Evolutionary conservation across 2,329 filamentous ascomycete species (phyloP).

Genomic region (Rhinocladiella similis): DNA sequence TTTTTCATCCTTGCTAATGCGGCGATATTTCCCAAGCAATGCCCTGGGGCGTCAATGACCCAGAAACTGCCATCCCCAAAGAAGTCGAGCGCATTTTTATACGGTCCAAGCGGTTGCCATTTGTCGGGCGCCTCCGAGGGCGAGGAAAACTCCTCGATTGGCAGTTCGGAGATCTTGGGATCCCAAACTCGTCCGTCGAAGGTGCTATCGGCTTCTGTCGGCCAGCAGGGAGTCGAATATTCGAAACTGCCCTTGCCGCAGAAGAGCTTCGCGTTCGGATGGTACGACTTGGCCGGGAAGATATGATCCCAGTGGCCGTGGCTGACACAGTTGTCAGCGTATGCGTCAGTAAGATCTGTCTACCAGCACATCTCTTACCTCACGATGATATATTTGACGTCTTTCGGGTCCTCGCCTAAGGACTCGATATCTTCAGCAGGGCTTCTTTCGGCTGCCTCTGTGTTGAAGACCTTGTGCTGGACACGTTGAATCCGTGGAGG

Average conservation of each 20-base stretch:
- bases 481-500: conserved; percentile 8
- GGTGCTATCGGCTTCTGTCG: background rate
- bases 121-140: background rate
- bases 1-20: background rate
- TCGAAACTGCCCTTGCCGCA: background rate
- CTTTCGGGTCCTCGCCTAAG: conserved; percentile 26
- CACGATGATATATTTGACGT: background rate
- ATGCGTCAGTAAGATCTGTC: background rate
- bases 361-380: background rate
- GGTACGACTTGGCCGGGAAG: conserved; percentile 21
- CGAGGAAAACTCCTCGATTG: conserved; percentile 1
- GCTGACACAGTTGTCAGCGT: background rate
- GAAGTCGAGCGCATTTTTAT: conserved; percentile 49
- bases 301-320: conserved; percentile 34
- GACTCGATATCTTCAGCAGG: conserved; percentile 28
- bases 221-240: background rate
- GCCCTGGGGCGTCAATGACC: conserved; percentile 47
- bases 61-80: conserved; percentile 44
- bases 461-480: conserved; percentile 28
- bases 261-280: background rate
- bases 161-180: background rate
- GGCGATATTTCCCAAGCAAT: conserved; percentile 2
- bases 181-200: conserved; percentile 1
- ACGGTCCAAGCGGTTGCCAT: conserved; percentile 40
- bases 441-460: conserved; percentile 23